Conservation (phyloP, 768 basidiomycete species). For the Suillus luteus region DNA sequence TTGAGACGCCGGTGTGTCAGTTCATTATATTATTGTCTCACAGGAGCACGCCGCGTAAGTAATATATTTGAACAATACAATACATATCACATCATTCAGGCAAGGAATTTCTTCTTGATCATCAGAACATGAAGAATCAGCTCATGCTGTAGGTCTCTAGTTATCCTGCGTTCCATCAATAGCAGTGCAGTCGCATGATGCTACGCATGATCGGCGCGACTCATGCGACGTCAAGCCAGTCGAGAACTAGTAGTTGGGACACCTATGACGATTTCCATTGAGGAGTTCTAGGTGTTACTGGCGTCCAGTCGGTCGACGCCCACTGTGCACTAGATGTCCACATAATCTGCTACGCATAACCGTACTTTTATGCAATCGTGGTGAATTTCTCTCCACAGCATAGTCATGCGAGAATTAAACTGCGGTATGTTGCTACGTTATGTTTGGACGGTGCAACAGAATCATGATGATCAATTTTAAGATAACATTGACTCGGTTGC, state of each 20-base stretch:
- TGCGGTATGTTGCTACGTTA: too few relatives aligned
- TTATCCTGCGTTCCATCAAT: background rate
- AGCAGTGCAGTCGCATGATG: background rate
- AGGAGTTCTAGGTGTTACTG: background rate
- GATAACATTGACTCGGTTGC: too few relatives aligned
- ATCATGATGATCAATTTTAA: too few relatives aligned
- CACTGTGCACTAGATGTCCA: background rate
- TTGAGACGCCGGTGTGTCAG: background rate
- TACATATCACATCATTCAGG: background rate
- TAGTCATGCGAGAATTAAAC: too few relatives aligned
- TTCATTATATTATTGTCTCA: background rate
- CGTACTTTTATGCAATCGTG: background rate
- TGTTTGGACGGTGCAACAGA: too few relatives aligned
- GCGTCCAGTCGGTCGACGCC: background rate
- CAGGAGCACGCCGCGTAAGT: too few relatives aligned
- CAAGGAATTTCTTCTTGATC: background rate
- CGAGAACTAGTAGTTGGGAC: background rate
- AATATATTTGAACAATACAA: background rate
- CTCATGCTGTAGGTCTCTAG: too few relatives aligned
- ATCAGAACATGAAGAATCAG: background rate
- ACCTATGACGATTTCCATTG: too few relatives aligned
- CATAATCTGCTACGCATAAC: background rate
- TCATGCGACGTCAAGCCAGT: background rate
- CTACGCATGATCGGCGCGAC: background rate
- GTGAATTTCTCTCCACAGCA: too few relatives aligned